Evolutionary conservation across 2,329 filamentous ascomycete species (phyloP).

Genomic region (Stagonosporopsis chrysanthemi): DNA sequence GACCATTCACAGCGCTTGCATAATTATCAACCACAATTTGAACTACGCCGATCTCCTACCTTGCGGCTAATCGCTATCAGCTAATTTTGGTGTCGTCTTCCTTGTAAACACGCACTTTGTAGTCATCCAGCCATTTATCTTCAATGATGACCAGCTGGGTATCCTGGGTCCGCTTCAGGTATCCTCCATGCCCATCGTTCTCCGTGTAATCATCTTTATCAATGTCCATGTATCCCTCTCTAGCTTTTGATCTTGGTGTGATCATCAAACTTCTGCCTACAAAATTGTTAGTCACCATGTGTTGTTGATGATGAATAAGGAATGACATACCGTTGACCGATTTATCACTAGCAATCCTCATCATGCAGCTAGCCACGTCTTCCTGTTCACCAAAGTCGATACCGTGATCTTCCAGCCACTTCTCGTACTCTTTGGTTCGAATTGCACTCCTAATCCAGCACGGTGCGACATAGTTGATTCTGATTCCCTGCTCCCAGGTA

Average conservation of each 20-base stretch:
- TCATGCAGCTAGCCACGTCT: constrained; percentile 46
- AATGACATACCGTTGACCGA: constrained; percentile 26
- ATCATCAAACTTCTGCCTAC: constrained; percentile 53
- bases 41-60: not conserved
- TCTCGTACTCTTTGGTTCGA: constrained; percentile 51
- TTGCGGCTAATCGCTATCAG: not conserved
- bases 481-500: constrained; percentile 26
- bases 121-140: constrained; percentile 52
- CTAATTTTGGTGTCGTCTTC: constrained; percentile 19
- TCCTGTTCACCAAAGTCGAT: constrained; percentile 50
- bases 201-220: constrained; percentile 49
- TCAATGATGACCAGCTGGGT: constrained; percentile 54
- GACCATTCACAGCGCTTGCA: not conserved
- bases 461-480: constrained; percentile 29
- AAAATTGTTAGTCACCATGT: not conserved
- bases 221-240: constrained; percentile 53
- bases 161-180: constrained; percentile 51
- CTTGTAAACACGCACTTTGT: constrained; percentile 48
- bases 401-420: constrained; percentile 50
- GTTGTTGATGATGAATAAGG: not conserved
- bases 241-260: constrained; percentile 47
- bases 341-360: constrained; percentile 39
- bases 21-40: not conserved
- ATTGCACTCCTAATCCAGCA: constrained; percentile 34
- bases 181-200: constrained; percentile 44